These are phyloP conservation scores for Atkinsonella texensis DNA, from an alignment of 2,329 filamentous ascomycete genomes.

Conservation along the genomic window DNA sequence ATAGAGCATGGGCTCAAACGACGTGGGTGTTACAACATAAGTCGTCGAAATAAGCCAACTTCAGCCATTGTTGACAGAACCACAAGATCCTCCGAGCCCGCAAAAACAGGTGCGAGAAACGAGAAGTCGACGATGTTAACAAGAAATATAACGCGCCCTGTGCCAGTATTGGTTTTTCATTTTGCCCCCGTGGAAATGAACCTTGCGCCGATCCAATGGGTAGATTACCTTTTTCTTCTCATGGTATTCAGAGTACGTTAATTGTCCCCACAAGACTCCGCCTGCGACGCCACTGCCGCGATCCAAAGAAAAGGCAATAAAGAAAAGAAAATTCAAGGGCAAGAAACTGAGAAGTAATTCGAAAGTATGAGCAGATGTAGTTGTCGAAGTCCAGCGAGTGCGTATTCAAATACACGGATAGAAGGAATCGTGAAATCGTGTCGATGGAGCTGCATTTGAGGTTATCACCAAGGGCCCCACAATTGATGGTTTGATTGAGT, in stretches of 20 bases:
- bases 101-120: not conserved
- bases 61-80: not conserved
- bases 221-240: not conserved
- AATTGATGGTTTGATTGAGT: slow-evolving; percentile 13
- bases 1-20: not conserved
- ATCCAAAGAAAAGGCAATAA: not conserved
- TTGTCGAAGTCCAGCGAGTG: not conserved
- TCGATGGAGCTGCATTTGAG: not conserved
- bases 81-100: not conserved
- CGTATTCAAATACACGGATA: not conserved
- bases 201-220: slow-evolving; percentile 2
- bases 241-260: not conserved
- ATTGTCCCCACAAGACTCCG: not conserved
- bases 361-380: not conserved
- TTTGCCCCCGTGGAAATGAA: not conserved
- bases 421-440: not conserved
- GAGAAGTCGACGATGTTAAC: not conserved
- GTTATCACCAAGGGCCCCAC: slow-evolving; percentile 13
- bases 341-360: not conserved
- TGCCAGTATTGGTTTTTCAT: not conserved
- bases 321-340: not conserved
- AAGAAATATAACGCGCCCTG: not conserved
- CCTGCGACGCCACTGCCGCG: not conserved
- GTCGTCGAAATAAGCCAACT: too few species aligned
- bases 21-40: not conserved